Percentiles rank a stretch among this genome's conserved stretches.
These are phyloP conservation scores for Aspergillus taichungensis DNA, from an alignment of 495 filamentous ascomycete genomes.

Conservation along the genomic window DNA sequence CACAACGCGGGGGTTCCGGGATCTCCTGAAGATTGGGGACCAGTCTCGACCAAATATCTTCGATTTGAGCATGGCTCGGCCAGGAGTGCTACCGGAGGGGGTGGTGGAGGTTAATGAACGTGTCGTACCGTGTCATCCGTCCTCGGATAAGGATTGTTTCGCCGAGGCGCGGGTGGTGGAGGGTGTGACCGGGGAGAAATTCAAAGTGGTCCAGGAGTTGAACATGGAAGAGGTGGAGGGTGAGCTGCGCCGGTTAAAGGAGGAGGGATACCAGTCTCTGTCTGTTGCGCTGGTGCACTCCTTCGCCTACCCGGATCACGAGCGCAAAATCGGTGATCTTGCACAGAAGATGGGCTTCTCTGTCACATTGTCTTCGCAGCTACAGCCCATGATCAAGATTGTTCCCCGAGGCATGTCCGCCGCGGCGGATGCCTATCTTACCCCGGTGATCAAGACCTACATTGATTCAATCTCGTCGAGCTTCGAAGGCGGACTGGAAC, in stretches of 20 bases:
- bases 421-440: conserved; percentile 93
- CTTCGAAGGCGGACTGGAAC: conserved; percentile 45
- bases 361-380: conserved; percentile 48
- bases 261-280: conserved; percentile 40
- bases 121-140: conserved; percentile 40
- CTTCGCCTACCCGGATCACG: conserved; percentile 47
- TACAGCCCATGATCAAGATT: conserved; percentile 82
- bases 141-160: conserved; percentile 58
- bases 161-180: conserved; percentile 27
- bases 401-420: conserved; percentile 81
- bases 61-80: conserved; percentile 69
- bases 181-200: conserved; percentile 44
- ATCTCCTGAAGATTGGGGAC: conserved; percentile 83
- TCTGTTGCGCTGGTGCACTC: conserved; percentile 48
- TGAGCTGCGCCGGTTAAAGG: conserved; percentile 36
- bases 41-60: conserved; percentile 79
- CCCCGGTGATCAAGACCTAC: conserved; percentile 92
- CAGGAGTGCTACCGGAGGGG: conserved; percentile 65
- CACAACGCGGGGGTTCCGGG: conserved; percentile 87
- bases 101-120: conserved; percentile 78
- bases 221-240: conserved; percentile 27
- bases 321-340: conserved; percentile 38
- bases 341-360: conserved; percentile 43
- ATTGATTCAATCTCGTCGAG: conserved; percentile 74
- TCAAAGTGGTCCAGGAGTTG: conserved; percentile 38